Evolutionary conservation across 805 yeast genomes (phyloP).

Genomic region (Limtongia smithiae): DNA sequence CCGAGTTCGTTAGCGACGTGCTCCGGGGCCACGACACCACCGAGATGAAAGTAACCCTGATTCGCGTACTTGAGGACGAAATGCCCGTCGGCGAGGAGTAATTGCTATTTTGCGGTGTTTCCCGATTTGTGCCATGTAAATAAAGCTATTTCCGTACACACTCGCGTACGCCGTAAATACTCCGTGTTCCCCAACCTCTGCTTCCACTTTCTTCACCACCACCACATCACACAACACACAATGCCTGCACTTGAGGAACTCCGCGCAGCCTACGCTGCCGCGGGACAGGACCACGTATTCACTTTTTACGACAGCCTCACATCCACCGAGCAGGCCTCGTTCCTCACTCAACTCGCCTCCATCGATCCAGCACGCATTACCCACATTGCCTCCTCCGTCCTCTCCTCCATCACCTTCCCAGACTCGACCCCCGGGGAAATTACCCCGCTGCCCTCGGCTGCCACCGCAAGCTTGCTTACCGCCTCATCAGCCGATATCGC

Average conservation of each 20-base stretch:
- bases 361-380: conserved; percentile 40
- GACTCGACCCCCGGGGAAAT: conserved; percentile 3
- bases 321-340: conserved; percentile 29
- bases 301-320: conserved; percentile 38
- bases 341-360: conserved; percentile 37
- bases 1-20: conserved; percentile 70
- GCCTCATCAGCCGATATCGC: conserved; percentile 36
- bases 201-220: too few species aligned
- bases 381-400: conserved; percentile 33
- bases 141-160: too few species aligned
- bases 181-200: too few species aligned
- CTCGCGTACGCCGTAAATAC: too few species aligned
- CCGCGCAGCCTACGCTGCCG: conserved; percentile 33
- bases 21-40: conserved; percentile 80
- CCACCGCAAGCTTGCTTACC: conserved; percentile 33
- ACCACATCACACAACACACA: too few species aligned
- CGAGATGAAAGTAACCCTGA: conserved; percentile 69
- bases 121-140: too few species aligned
- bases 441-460: conserved; percentile 27
- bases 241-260: too few species aligned
- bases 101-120: background rate
- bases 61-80: conserved; percentile 80
- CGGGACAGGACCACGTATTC: conserved; percentile 44
- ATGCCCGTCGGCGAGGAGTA: conserved; percentile 95
- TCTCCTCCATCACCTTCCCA: conserved; percentile 9